Percentiles rank a stretch among this genome's conserved stretches.
Conservation (phyloP, 225 moss, liverwort and hornwort genomes). For the Polytrichum formosum region DNA sequence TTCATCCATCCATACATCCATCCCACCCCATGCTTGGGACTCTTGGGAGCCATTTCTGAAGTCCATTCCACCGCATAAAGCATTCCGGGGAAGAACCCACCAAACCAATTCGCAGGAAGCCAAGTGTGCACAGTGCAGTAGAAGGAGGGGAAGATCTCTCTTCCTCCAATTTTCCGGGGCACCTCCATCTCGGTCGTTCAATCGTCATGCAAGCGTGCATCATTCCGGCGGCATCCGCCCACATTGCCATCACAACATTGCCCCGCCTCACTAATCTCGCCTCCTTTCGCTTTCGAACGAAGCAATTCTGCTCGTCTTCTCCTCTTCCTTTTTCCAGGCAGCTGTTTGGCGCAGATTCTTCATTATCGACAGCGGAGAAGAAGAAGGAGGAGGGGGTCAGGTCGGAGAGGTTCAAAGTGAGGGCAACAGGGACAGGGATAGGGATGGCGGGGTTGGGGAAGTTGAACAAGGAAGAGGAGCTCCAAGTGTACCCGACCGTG, state of each 20-base stretch:
- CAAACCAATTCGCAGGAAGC: too few species aligned
- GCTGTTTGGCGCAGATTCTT: background rate
- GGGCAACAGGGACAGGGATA: slow-evolving; percentile 7
- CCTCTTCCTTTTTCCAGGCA: background rate
- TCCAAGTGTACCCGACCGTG: slow-evolving; percentile 72
- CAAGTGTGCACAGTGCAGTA: too few species aligned
- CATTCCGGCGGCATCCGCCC: background rate
- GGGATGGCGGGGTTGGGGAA: slow-evolving; percentile 31
- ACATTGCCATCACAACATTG: background rate
- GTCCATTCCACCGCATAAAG: too few species aligned
- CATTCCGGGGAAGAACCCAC: too few species aligned
- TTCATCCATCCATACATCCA: too few species aligned
- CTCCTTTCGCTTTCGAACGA: background rate
- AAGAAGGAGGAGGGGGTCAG: background rate
- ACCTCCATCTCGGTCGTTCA: too few species aligned
- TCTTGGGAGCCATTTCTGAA: too few species aligned
- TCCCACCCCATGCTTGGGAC: too few species aligned
- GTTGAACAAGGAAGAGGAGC: slow-evolving; percentile 55
- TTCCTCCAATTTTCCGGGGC: too few species aligned
- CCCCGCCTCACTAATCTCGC: background rate
- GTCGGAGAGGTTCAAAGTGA: background rate
- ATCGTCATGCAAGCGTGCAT: too few species aligned
- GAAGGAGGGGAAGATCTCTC: too few species aligned
- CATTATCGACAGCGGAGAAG: background rate
- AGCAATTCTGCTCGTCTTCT: background rate